Conservation (phyloP, 371 early-diverging fungal genomes). For the Actinomortierella ambigua region DNA sequence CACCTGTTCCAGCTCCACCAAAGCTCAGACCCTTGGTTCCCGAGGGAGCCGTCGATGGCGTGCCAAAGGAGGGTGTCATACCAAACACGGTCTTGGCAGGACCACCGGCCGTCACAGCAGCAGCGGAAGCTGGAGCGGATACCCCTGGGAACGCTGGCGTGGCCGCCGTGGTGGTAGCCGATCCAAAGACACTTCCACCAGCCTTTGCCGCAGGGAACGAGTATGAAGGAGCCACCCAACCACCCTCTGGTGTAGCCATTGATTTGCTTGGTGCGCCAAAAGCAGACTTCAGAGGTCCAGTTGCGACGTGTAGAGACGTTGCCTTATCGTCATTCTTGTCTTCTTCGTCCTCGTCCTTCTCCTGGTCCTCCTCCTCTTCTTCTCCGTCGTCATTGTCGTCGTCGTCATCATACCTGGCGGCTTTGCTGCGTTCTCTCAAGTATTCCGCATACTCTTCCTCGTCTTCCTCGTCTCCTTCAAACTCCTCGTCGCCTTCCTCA, state of each 20-base stretch:
- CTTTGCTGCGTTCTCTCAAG: too few relatives aligned
- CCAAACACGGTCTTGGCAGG: too few relatives aligned
- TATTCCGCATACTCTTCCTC: constrained; percentile 20
- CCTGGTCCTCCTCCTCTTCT: neutral
- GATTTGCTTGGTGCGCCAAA: too few relatives aligned
- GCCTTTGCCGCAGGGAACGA: neutral
- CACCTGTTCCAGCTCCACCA: too few relatives aligned
- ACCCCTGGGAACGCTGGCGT: neutral
- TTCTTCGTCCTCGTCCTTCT: neutral
- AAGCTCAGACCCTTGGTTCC: too few relatives aligned
- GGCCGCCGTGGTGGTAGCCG: neutral
- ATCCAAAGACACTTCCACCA: neutral
- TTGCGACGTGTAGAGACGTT: too few relatives aligned
- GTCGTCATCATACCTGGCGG: constrained; percentile 16
- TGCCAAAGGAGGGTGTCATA: too few relatives aligned
- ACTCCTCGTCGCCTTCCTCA: neutral
- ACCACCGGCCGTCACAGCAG: too few relatives aligned
- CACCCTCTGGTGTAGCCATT: too few relatives aligned
- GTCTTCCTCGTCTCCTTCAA: constrained; percentile 11
- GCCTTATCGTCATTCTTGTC: constrained; percentile 9
- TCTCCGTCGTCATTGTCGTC: constrained; percentile 2
- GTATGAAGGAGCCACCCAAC: neutral
- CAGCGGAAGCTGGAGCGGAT: too few relatives aligned
- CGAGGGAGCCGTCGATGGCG: too few relatives aligned
- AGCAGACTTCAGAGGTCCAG: too few relatives aligned